phyloP scores from a whole-genome alignment of 2,329 filamentous ascomycete species.

The Fusarium succisae region DNA sequence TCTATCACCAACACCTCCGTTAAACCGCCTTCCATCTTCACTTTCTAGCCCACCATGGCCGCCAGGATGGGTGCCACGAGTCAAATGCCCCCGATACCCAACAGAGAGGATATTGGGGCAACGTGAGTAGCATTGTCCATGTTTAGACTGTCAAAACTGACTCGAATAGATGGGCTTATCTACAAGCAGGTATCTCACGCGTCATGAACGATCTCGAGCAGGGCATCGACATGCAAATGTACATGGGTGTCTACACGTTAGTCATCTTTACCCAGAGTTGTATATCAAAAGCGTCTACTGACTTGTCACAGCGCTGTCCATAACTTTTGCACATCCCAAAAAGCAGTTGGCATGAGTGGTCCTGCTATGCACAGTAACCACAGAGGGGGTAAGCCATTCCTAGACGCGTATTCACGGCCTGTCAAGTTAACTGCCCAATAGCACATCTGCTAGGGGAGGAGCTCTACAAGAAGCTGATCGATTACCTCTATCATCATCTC shows the following conservation, averaged over 20 bases:
- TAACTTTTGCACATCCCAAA: conserved; percentile 99
- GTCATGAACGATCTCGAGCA: conserved; percentile 94
- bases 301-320: conserved; percentile 78
- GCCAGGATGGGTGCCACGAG: conserved; percentile 48
- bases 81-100: conserved; percentile 67
- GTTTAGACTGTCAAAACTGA: conserved; percentile 32
- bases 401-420: background rate
- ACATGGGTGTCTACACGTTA: conserved; percentile 96
- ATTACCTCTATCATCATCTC: conserved; percentile 84
- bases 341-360: conserved; percentile 74
- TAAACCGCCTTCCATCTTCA: conserved; percentile 29
- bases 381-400: conserved; percentile 67
- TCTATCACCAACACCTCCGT: conserved; percentile 29
- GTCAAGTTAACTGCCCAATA: conserved; percentile 48
- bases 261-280: conserved; percentile 7
- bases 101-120: conserved; percentile 67
- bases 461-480: conserved; percentile 89
- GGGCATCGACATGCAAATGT: conserved; percentile 94
- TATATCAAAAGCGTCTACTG: conserved; percentile 41
- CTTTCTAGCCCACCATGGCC: conserved; percentile 44
- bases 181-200: conserved; percentile 86
- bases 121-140: conserved; percentile 50
- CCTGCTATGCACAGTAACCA: conserved; percentile 53
- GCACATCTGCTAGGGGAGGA: conserved; percentile 96
- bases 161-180: conserved; percentile 79